These are phyloP conservation scores for Calycina herbarum DNA, from an alignment of 2,329 filamentous ascomycete genomes.

Conservation along the genomic window DNA sequence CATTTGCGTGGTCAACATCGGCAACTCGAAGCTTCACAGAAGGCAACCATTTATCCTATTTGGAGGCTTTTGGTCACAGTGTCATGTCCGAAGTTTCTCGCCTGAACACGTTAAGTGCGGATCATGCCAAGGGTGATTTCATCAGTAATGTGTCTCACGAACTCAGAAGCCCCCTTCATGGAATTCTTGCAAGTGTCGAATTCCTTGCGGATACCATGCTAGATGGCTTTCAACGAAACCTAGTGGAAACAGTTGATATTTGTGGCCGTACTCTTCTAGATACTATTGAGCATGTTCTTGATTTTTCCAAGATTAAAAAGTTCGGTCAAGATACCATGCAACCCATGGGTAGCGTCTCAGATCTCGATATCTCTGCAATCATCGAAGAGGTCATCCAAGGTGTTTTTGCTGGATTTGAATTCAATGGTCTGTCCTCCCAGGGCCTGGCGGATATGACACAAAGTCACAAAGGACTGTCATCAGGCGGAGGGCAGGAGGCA, in stretches of 20 bases:
- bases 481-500: not conserved
- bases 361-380: constrained; percentile 37
- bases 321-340: constrained; percentile 23
- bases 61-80: constrained; percentile 46
- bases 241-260: constrained; percentile 38
- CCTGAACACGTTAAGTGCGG: constrained; percentile 49
- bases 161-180: constrained; percentile 55
- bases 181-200: constrained; percentile 52
- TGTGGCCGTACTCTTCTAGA: constrained; percentile 40
- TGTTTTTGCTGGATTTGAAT: constrained; percentile 40
- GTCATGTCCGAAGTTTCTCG: constrained; percentile 55
- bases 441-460: constrained; percentile 30
- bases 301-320: constrained; percentile 40
- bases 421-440: constrained; percentile 31
- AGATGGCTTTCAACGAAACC: constrained; percentile 34
- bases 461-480: constrained; percentile 11
- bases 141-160: constrained; percentile 60
- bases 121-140: constrained; percentile 54
- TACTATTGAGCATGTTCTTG: constrained; percentile 41
- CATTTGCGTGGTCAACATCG: constrained; percentile 49
- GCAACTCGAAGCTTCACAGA: constrained; percentile 39
- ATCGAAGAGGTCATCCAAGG: constrained; percentile 40
- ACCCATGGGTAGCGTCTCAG: constrained; percentile 28
- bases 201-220: constrained; percentile 47
- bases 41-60: constrained; percentile 39